Evolutionary conservation across 2,329 filamentous ascomycete species (phyloP).

Genomic region (Nemania abortiva): DNA sequence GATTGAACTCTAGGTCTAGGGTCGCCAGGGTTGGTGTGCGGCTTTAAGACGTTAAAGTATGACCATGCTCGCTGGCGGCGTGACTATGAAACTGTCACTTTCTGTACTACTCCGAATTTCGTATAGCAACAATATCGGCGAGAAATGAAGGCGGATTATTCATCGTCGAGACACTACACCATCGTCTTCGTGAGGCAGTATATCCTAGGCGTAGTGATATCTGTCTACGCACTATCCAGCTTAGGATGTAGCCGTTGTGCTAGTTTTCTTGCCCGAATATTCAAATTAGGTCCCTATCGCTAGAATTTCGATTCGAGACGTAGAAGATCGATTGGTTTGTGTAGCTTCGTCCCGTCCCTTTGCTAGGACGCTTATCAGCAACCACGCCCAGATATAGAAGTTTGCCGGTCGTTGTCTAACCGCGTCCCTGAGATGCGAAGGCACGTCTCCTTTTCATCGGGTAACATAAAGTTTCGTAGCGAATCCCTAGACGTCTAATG

Average conservation of each 20-base stretch:
- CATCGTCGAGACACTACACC: background rate
- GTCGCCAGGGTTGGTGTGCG: background rate
- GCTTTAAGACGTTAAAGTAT: background rate
- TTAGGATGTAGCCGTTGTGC: slow-evolving; percentile 2
- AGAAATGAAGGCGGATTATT: background rate
- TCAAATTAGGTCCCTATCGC: background rate
- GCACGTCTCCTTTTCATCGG: slow-evolving; percentile 59
- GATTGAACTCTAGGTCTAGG: background rate
- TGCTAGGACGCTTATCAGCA: background rate
- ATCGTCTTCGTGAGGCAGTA: slow-evolving; percentile 3
- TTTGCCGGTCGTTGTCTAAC: background rate
- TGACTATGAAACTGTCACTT: slow-evolving; percentile 1
- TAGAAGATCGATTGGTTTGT: background rate
- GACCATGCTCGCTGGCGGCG: background rate
- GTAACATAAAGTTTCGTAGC: slow-evolving; percentile 47
- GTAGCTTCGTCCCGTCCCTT: background rate
- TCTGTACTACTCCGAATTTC: background rate
- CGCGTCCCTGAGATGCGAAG: slow-evolving; percentile 55
- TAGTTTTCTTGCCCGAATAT: background rate
- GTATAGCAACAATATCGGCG: background rate
- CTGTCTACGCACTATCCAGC: slow-evolving; percentile 5
- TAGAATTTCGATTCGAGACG: background rate
- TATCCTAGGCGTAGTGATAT: background rate
- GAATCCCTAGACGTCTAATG: slow-evolving; percentile 16
- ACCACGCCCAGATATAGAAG: background rate